These are phyloP conservation scores for Candida oleophila DNA, from an alignment of 805 yeast genomes.

Conservation along the genomic window DNA sequence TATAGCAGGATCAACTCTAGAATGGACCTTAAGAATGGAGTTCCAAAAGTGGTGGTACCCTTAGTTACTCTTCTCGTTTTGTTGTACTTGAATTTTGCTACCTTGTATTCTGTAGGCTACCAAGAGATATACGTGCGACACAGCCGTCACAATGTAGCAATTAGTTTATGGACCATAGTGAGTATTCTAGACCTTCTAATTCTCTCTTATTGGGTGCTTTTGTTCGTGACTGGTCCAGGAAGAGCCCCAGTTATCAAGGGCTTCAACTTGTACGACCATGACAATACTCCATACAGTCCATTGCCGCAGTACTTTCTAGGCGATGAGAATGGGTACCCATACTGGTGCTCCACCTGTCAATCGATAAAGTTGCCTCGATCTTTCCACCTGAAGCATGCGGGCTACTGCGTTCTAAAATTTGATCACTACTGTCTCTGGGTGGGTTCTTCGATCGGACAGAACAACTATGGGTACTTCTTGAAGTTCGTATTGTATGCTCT, in stretches of 20 bases:
- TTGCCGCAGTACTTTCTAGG: constrained; percentile 66
- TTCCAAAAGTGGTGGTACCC: constrained; percentile 25
- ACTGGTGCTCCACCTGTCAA: constrained; percentile 69
- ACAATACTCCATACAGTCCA: constrained; percentile 17
- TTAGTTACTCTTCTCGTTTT: constrained; percentile 22
- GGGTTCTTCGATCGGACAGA: constrained; percentile 67
- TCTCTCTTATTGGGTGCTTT: constrained; percentile 42
- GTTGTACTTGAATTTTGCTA: constrained; percentile 45
- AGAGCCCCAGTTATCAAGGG: constrained; percentile 34
- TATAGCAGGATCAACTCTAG: too few relatives aligned
- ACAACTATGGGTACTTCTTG: constrained; percentile 60
- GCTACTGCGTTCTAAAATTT: constrained; percentile 65
- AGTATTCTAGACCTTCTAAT: constrained; percentile 20
- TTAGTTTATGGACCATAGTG: constrained; percentile 33
- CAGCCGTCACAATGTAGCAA: constrained; percentile 31
- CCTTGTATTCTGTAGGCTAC: constrained; percentile 46
- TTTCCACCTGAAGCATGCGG: constrained; percentile 62
- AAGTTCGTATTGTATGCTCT: constrained; percentile 46
- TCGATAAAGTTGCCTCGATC: constrained; percentile 65
- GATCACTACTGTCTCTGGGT: constrained; percentile 87
- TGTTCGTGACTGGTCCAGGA: constrained; percentile 62
- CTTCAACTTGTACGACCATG: constrained; percentile 24
- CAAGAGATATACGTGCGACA: constrained; percentile 24
- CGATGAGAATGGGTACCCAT: constrained; percentile 71
- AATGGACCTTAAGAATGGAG: neutral